phyloP scores from a whole-genome alignment of 2,329 filamentous ascomycete genomes.

The Alternaria angustiovoidea region DNA sequence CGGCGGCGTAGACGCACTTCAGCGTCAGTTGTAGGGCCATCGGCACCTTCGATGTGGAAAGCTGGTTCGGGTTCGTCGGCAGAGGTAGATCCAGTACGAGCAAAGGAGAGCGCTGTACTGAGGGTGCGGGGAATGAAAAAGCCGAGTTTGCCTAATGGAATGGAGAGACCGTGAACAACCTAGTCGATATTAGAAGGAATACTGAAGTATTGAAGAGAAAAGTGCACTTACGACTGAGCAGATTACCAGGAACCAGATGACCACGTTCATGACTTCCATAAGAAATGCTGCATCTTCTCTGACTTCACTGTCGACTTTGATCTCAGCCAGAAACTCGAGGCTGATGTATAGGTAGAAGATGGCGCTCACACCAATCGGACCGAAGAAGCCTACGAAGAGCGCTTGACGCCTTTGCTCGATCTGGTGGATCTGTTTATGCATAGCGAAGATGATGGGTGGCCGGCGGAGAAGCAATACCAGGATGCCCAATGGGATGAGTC shows the following conservation, averaged over 20 bases:
- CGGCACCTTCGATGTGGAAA: slow-evolving; percentile 41
- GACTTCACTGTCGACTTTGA: slow-evolving; percentile 66
- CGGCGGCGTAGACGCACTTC: slow-evolving; percentile 37
- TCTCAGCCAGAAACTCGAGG: slow-evolving; percentile 72
- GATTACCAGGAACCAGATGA: slow-evolving; percentile 87
- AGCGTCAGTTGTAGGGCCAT: slow-evolving; percentile 25
- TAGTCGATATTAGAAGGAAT: slow-evolving; percentile 36
- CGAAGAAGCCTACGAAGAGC: slow-evolving; percentile 90
- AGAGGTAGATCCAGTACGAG: slow-evolving; percentile 11
- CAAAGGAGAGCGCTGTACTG: slow-evolving; percentile 55
- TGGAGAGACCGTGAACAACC: slow-evolving; percentile 82
- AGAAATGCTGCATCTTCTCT: slow-evolving; percentile 72
- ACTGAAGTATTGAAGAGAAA: background rate
- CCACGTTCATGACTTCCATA: slow-evolving; percentile 70
- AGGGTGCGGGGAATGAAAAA: slow-evolving; percentile 70
- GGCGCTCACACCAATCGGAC: slow-evolving; percentile 88
- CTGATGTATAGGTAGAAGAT: slow-evolving; percentile 89
- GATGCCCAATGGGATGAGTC: slow-evolving; percentile 76
- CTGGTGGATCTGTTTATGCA: slow-evolving; percentile 80
- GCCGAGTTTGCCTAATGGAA: slow-evolving; percentile 75
- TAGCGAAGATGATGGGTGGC: slow-evolving; percentile 75
- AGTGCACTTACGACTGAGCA: slow-evolving; percentile 76
- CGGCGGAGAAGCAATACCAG: slow-evolving; percentile 80
- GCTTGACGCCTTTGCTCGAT: slow-evolving; percentile 79
- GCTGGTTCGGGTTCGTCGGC: slow-evolving; percentile 38